A percentile compares a stretch with the other conserved stretches of the same genome.
These are phyloP conservation scores for Penicillium canariense DNA, from an alignment of 495 filamentous ascomycete genomes.

Conservation along the genomic window DNA sequence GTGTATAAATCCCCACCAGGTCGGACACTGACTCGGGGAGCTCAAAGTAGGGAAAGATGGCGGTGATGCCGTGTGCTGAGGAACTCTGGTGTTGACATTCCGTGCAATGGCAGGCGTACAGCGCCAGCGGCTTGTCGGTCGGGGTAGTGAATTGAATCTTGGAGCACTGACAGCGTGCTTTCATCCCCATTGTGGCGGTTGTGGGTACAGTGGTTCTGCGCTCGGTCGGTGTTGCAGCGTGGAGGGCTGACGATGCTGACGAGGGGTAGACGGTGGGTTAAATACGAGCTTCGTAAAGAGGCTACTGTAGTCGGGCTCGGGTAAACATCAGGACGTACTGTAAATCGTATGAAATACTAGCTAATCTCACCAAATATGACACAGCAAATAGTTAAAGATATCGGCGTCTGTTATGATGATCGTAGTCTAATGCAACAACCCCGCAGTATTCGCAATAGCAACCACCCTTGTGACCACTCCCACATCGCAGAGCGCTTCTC, in stretches of 20 bases:
- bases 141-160: conserved; percentile 58
- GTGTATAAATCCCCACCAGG: conserved; percentile 45
- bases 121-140: conserved; percentile 42
- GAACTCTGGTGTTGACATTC: conserved; percentile 65
- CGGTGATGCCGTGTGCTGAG: conserved; percentile 65
- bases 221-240: not conserved
- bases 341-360: too few relatives aligned
- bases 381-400: too few relatives aligned
- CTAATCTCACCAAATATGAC: too few relatives aligned
- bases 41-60: conserved; percentile 62
- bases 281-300: not conserved
- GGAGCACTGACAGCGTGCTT: conserved; percentile 64
- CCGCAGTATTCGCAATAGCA: too few relatives aligned
- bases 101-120: conserved; percentile 69
- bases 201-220: not conserved
- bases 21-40: conserved; percentile 39
- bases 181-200: conserved; percentile 35
- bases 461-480: too few relatives aligned
- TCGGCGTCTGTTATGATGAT: too few relatives aligned
- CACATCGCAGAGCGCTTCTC: too few relatives aligned
- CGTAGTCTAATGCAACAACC: too few relatives aligned
- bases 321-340: too few relatives aligned
- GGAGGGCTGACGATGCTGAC: not conserved
- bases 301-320: too few relatives aligned
- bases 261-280: conserved; percentile 3